These are phyloP conservation scores for Ochromonas danica DNA, from an alignment of 108 stramenopile species.

Conservation along the genomic window DNA sequence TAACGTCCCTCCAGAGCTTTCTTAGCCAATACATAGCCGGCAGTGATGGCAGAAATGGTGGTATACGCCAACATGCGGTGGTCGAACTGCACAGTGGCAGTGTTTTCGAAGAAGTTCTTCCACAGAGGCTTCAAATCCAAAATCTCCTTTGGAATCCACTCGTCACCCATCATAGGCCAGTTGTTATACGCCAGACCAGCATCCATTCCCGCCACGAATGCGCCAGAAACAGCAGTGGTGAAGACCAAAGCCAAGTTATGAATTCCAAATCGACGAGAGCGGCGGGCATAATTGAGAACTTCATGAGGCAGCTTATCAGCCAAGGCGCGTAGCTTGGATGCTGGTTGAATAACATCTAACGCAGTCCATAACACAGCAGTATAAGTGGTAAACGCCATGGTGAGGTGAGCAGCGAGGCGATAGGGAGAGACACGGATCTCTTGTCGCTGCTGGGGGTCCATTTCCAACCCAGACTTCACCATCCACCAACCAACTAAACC, in stretches of 20 bases:
- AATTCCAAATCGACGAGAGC: conserved; percentile 49
- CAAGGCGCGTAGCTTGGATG: neutral
- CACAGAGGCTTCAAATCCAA: conserved; percentile 64
- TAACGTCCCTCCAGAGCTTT: conserved; percentile 59
- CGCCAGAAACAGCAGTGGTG: conserved; percentile 82
- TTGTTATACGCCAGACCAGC: conserved; percentile 92
- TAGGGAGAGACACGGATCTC: conserved; percentile 95
- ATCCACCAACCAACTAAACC: conserved; percentile 99
- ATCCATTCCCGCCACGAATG: conserved; percentile 96
- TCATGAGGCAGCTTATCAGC: neutral
- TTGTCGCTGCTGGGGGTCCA: conserved; percentile 75
- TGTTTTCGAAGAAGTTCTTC: conserved; percentile 88
- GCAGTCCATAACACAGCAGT: conserved; percentile 88
- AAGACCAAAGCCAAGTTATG: conserved; percentile 42
- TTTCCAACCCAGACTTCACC: conserved; percentile 93
- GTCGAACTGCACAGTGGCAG: conserved; percentile 95
- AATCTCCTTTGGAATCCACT: conserved; percentile 73
- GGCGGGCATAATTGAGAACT: conserved; percentile 35
- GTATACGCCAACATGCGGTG: conserved; percentile 85
- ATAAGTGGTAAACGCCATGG: conserved; percentile 91
- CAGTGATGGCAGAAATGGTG: conserved; percentile 49
- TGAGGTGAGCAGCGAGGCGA: conserved; percentile 88
- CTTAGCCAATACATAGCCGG: conserved; percentile 60
- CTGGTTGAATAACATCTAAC: conserved; percentile 65
- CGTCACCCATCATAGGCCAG: conserved; percentile 84